These are phyloP conservation scores for Lentinula boryana DNA, from an alignment of 768 basidiomycete species.

Conservation along the genomic window DNA sequence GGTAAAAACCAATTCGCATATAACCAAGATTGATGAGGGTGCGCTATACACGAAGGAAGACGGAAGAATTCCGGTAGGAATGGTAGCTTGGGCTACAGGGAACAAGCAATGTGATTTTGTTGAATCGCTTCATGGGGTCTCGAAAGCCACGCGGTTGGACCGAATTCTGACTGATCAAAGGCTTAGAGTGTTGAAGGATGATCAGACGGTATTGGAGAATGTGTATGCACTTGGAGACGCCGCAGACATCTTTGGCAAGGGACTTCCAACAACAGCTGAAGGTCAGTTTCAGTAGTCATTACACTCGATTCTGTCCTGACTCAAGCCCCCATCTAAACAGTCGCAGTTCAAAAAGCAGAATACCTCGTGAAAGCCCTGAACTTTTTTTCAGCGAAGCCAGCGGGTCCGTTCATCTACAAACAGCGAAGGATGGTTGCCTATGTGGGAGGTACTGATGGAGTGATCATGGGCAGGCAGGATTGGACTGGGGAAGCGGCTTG, in stretches of 20 bases:
- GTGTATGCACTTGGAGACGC: slow-evolving; percentile 2
- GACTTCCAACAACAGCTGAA: slow-evolving; percentile 1
- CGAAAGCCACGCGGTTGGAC: background rate
- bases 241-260: background rate
- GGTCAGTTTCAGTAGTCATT: background rate
- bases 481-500: background rate
- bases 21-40: background rate
- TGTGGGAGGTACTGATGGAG: background rate
- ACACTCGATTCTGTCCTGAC: background rate
- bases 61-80: background rate
- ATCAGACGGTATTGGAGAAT: background rate
- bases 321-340: background rate
- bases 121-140: background rate
- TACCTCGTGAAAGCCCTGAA: background rate
- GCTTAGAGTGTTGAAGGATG: background rate
- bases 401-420: background rate
- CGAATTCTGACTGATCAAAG: background rate
- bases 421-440: background rate
- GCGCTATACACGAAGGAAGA: slow-evolving; percentile 5
- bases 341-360: slow-evolving; percentile 1
- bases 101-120: slow-evolving; percentile 2
- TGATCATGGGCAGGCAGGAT: background rate
- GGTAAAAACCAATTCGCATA: background rate
- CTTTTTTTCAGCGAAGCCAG: background rate
- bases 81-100: slow-evolving; percentile 4